These are phyloP conservation scores for Brassica nigra DNA, from an alignment of 345 rosid species.

Conservation along the genomic window DNA sequence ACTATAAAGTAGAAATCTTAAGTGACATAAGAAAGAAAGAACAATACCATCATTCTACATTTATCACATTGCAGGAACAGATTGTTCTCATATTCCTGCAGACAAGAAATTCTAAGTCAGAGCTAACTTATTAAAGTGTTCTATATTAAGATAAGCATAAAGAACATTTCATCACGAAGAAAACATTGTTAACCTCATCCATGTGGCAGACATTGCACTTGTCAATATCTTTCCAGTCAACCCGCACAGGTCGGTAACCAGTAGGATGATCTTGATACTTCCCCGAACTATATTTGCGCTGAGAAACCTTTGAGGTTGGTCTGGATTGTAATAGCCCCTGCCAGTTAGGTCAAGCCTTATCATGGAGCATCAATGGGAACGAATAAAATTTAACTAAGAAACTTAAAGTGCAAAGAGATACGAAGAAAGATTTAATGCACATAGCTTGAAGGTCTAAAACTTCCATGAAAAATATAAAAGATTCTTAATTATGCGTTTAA, in stretches of 20 bases:
- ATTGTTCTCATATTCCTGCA: constrained; percentile 90
- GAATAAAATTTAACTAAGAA: constrained; percentile 7
- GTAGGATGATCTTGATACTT: constrained; percentile 63
- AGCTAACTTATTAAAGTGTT: not conserved
- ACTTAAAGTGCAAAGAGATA: constrained; percentile 2
- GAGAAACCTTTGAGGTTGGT: constrained; percentile 48
- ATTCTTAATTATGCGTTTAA: not conserved
- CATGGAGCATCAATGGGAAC: constrained; percentile 13
- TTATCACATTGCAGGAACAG: constrained; percentile 95
- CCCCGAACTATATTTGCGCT: constrained; percentile 50
- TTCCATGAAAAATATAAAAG: constrained; percentile 4
- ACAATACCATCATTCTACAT: constrained; percentile 82
- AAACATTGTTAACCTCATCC: constrained; percentile 73
- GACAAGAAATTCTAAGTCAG: constrained; percentile 30
- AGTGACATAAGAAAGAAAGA: constrained; percentile 15
- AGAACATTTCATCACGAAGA: not conserved
- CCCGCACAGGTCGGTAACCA: constrained; percentile 92
- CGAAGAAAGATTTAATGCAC: constrained; percentile 7
- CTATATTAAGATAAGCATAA: constrained; percentile 4
- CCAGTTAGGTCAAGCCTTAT: constrained; percentile 32
- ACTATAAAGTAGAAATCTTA: constrained; percentile 9
- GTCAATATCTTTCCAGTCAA: constrained; percentile 97
- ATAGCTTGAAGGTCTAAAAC: constrained; percentile 13
- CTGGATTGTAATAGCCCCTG: constrained; percentile 73
- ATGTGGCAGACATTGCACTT: constrained; percentile 96